Conservation (phyloP, 1,284 basidiomycete genomes). For the Agroathelia rolfsii region DNA sequence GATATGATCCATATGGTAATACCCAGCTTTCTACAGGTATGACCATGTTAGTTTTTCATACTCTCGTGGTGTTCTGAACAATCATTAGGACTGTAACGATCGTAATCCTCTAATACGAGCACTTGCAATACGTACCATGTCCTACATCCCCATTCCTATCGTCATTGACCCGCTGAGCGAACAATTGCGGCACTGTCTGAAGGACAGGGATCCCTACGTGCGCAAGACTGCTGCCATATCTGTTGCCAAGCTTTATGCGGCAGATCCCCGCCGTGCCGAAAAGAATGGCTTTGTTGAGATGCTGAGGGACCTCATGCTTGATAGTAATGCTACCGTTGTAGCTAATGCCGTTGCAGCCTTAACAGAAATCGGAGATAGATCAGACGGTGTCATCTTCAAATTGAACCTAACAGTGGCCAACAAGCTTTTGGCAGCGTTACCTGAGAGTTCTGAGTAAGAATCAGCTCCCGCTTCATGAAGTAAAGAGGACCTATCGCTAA, state of each 20-base stretch:
- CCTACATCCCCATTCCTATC: constrained; percentile 93
- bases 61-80: no score
- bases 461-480: no score
- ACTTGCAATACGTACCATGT: constrained; percentile 96
- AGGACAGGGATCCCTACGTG: constrained; percentile 96
- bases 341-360: constrained; percentile 91
- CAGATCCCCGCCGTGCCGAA: constrained; percentile 90
- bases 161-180: constrained; percentile 97
- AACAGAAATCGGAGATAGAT: constrained; percentile 80
- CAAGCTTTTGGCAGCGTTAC: constrained; percentile 90
- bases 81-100: constrained; percentile 95
- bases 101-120: constrained; percentile 94
- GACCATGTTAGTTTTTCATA: no score
- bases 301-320: constrained; percentile 84
- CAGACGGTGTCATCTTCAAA: constrained; percentile 64
- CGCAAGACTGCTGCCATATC: constrained; percentile 94
- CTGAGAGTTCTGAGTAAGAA: constrained; percentile 99
- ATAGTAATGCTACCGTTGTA: constrained; percentile 87
- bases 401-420: constrained; percentile 78
- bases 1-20: constrained; percentile 86
- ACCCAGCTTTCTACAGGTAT: constrained; percentile 82
- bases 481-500: no score
- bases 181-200: constrained; percentile 83
- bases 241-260: constrained; percentile 94
- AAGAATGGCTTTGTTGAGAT: constrained; percentile 92